Percentiles rank a stretch among this genome's conserved stretches.
phyloP scores from a whole-genome alignment of 805 yeast genomes.

The Wickerhamomyces canadensis region DNA sequence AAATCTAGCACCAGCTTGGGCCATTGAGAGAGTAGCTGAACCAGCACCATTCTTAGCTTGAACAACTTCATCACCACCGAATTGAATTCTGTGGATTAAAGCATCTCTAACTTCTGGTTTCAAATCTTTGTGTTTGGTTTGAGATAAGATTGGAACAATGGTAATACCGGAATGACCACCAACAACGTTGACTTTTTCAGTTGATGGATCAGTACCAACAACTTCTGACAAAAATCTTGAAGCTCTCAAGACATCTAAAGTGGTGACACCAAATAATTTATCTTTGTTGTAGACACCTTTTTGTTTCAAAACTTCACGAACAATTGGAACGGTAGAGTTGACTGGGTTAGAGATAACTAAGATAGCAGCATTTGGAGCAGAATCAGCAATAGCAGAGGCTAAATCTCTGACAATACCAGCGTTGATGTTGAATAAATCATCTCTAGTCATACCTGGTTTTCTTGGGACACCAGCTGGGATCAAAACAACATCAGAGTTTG shows the following conservation, averaged over 20 bases:
- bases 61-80: slow-evolving; percentile 95
- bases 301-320: slow-evolving; percentile 83
- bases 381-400: slow-evolving; percentile 78
- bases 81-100: slow-evolving; percentile 84
- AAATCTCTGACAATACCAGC: slow-evolving; percentile 93
- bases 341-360: slow-evolving; percentile 91
- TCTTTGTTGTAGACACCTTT: slow-evolving; percentile 87
- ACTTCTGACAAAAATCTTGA: slow-evolving; percentile 70
- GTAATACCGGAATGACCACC: slow-evolving; percentile 98
- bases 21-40: slow-evolving; percentile 91
- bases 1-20: slow-evolving; percentile 82
- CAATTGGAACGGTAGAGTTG: slow-evolving; percentile 96
- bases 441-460: slow-evolving; percentile 99
- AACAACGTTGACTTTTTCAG: slow-evolving; percentile 79
- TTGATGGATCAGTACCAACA: slow-evolving; percentile 67
- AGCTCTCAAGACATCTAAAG: slow-evolving; percentile 90
- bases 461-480: slow-evolving; percentile 98
- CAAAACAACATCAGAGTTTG: slow-evolving; percentile 67
- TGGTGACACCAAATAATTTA: slow-evolving; percentile 93
- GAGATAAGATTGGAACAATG: slow-evolving; percentile 89
- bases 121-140: slow-evolving; percentile 64
- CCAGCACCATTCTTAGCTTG: slow-evolving; percentile 93
- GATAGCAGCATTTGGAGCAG: slow-evolving; percentile 79
- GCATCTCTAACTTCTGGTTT: slow-evolving; percentile 60
- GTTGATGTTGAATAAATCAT: slow-evolving; percentile 92